These are phyloP conservation scores for Verticillium dahliae DNA, from an alignment of 2,329 filamentous ascomycete species.

Conservation along the genomic window DNA sequence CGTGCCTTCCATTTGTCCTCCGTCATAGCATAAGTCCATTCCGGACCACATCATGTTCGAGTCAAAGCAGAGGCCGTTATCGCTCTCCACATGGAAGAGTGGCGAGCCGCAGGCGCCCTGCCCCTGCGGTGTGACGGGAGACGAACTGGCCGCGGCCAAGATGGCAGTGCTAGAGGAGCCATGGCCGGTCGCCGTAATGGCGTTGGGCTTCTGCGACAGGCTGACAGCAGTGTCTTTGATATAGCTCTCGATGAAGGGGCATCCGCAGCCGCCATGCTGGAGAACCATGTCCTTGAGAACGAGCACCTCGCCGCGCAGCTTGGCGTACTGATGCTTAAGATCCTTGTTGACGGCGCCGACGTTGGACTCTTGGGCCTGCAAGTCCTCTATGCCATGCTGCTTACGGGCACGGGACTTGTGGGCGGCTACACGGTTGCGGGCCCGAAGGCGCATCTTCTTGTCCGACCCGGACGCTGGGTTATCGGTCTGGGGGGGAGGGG, in stretches of 20 bases:
- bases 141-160: neutral
- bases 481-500: neutral
- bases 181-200: neutral
- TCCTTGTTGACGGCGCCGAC: conserved; percentile 11
- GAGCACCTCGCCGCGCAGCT: conserved; percentile 8
- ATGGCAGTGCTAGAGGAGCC: neutral
- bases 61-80: neutral
- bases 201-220: neutral
- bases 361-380: conserved; percentile 9
- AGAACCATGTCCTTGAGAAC: conserved; percentile 11
- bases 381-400: conserved; percentile 9
- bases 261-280: conserved; percentile 9
- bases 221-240: neutral
- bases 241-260: conserved; percentile 9
- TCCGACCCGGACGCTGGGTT: neutral
- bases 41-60: neutral
- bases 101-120: neutral
- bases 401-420: conserved; percentile 12
- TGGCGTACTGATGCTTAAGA: conserved; percentile 2
- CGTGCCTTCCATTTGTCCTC: too few species aligned
- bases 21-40: too few species aligned
- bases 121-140: neutral
- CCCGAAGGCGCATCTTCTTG: conserved; percentile 9
- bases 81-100: too few species aligned
- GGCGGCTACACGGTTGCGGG: conserved; percentile 10